Evolutionary conservation across 2,329 filamentous ascomycete species (phyloP).

Genomic region (Xylariaceae sp.): DNA sequence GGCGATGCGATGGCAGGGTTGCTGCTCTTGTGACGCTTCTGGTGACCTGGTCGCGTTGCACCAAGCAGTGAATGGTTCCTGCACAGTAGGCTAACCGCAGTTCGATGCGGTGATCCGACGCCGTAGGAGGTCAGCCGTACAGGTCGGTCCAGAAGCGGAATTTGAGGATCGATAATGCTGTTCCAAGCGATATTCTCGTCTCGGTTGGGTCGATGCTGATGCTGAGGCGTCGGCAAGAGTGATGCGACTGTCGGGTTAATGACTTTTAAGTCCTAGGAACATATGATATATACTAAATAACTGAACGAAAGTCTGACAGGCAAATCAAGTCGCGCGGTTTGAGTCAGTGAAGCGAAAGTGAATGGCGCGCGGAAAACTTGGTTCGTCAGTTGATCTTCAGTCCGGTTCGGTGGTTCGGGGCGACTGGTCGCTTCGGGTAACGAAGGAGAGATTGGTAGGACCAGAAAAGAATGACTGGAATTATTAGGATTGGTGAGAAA

Average conservation of each 20-base stretch:
- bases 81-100: constrained; percentile 28
- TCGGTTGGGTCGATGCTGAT: background rate
- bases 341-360: constrained; percentile 1
- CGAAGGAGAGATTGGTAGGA: background rate
- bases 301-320: background rate
- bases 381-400: background rate
- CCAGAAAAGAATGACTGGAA: constrained; percentile 14
- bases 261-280: background rate
- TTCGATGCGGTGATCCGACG: constrained; percentile 27
- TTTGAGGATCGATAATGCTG: constrained; percentile 2
- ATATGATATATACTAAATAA: background rate
- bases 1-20: background rate
- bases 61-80: constrained; percentile 26
- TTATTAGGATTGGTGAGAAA: background rate
- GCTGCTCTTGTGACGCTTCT: background rate
- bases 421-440: background rate
- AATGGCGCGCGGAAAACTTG: constrained; percentile 1
- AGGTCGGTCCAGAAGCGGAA: background rate
- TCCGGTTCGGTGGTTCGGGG: background rate
- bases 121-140: constrained; percentile 14
- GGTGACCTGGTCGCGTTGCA: constrained; percentile 16
- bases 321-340: background rate
- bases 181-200: background rate
- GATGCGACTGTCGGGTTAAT: background rate
- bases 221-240: background rate